A percentile compares a stretch with the other conserved stretches of the same genome.
phyloP scores from a whole-genome alignment of 23 red algal genomes.

The Gracilaria domingensis region DNA sequence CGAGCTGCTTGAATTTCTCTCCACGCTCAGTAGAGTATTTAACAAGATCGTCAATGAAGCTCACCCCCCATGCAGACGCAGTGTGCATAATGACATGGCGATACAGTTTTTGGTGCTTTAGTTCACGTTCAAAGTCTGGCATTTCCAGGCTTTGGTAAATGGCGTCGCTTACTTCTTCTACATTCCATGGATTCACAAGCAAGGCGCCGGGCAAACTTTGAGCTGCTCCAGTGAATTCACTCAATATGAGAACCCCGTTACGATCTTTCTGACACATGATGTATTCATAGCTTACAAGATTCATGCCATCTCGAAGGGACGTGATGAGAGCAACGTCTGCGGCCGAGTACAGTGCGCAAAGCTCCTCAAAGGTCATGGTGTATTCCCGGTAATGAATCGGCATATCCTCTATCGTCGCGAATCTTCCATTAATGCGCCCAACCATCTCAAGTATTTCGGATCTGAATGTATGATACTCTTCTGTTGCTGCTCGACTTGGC shows the following conservation, averaged over 20 bases:
- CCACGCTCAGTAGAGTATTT: slow-evolving; percentile 65
- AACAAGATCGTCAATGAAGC: slow-evolving; percentile 84
- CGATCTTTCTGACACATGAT: slow-evolving; percentile 90
- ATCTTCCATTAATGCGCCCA: slow-evolving; percentile 91
- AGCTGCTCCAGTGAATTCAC: slow-evolving; percentile 92
- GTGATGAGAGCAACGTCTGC: slow-evolving; percentile 93
- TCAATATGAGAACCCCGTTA: slow-evolving; percentile 89
- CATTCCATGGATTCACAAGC: slow-evolving; percentile 93
- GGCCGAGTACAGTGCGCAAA: slow-evolving; percentile 83
- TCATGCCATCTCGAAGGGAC: slow-evolving; percentile 95
- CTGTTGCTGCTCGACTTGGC: slow-evolving; percentile 75
- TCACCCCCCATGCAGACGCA: slow-evolving; percentile 81
- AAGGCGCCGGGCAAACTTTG: slow-evolving; percentile 93
- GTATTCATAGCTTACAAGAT: slow-evolving; percentile 94
- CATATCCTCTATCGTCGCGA: slow-evolving; percentile 84
- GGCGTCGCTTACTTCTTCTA: slow-evolving; percentile 88
- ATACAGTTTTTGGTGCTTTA: slow-evolving; percentile 88
- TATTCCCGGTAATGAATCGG: slow-evolving; percentile 91
- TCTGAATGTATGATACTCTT: slow-evolving; percentile 77
- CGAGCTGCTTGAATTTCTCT: slow-evolving; percentile 66
- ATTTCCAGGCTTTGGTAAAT: slow-evolving; percentile 88
- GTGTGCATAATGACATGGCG: slow-evolving; percentile 90
- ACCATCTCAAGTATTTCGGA: slow-evolving; percentile 86
- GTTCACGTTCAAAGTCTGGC: slow-evolving; percentile 84
- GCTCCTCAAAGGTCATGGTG: slow-evolving; percentile 87